Percentiles rank a stretch among this genome's conserved stretches.
Evolutionary conservation across 306 rosid genomes (phyloP).

Genomic region (Vigna trinervia): DNA sequence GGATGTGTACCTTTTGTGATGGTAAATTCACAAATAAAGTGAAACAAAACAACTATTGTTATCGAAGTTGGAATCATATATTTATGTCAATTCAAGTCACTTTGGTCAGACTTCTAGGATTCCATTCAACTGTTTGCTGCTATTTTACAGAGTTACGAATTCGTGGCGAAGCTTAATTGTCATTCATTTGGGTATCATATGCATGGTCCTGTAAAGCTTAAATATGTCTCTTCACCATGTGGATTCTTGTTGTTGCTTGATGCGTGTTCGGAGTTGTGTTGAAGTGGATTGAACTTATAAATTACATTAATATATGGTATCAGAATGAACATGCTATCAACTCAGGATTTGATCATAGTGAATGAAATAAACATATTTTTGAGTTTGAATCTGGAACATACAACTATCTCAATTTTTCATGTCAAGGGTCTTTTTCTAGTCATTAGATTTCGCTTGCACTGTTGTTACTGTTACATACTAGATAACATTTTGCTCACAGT

Average conservation of each 20-base stretch:
- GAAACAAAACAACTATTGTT: neutral
- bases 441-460: too few species aligned
- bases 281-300: neutral
- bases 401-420: too few species aligned
- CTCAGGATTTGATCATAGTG: neutral
- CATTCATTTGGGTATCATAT: constrained; percentile 12
- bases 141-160: neutral
- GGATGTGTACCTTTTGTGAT: constrained; percentile 23
- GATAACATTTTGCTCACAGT: too few species aligned
- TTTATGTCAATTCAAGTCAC: constrained; percentile 46
- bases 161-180: constrained; percentile 27
- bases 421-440: too few species aligned
- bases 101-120: constrained; percentile 34
- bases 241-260: neutral
- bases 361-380: neutral
- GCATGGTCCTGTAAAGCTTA: neutral
- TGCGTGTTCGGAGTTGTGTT: neutral
- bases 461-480: too few species aligned
- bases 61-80: constrained; percentile 43
- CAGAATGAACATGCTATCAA: neutral
- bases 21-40: constrained; percentile 19
- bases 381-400: too few species aligned
- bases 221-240: neutral
- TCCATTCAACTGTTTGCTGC: constrained; percentile 6
- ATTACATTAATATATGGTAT: neutral